A percentile compares a stretch with the other conserved stretches of the same genome.
These are phyloP conservation scores for Pezicula carpinea DNA, from an alignment of 2,329 filamentous ascomycete genomes.

Conservation along the genomic window DNA sequence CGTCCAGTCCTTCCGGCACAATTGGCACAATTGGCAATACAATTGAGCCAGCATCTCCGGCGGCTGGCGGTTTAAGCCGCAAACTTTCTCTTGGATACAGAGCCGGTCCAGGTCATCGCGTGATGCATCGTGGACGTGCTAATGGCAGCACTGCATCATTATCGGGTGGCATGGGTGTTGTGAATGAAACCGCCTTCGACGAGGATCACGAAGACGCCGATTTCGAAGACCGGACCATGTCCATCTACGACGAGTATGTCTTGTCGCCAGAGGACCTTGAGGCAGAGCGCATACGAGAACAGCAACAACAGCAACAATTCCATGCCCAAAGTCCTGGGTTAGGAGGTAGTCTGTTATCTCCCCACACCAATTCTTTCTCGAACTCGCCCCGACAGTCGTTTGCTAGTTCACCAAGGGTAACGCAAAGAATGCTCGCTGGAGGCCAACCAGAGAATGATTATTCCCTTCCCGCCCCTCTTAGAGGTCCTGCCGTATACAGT, in stretches of 20 bases:
- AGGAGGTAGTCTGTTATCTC: not conserved
- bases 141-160: conserved; percentile 1
- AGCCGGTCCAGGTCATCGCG: conserved; percentile 1
- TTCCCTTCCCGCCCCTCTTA: not conserved
- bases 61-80: not conserved
- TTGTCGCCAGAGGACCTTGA: conserved; percentile 1
- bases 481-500: not conserved
- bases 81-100: not conserved
- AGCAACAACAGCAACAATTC: conserved; percentile 2
- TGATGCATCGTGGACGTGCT: not conserved
- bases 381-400: not conserved
- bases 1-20: not conserved
- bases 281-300: conserved; percentile 1
- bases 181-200: not conserved
- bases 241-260: conserved; percentile 1
- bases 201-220: conserved; percentile 1
- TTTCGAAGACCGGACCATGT: conserved; percentile 1
- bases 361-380: not conserved
- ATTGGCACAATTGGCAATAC: not conserved
- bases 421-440: conserved; percentile 1
- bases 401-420: not conserved
- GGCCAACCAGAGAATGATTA: not conserved
- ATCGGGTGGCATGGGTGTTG: not conserved
- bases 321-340: conserved; percentile 2
- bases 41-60: not conserved